These are phyloP conservation scores for Monilinia polystroma DNA, from an alignment of 2,329 filamentous ascomycete species.

Conservation along the genomic window DNA sequence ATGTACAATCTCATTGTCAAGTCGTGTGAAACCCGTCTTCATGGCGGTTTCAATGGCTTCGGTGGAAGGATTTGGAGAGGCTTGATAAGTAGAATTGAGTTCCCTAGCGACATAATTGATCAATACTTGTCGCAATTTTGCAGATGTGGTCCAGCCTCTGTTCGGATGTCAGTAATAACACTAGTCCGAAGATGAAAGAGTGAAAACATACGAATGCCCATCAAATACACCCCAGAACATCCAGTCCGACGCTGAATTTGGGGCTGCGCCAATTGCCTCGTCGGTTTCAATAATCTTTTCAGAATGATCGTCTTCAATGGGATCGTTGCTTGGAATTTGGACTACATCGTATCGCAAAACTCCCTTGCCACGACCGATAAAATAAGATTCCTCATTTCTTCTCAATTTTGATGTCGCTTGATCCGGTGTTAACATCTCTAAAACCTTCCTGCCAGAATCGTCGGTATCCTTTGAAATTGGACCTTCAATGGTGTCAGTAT, in stretches of 20 bases:
- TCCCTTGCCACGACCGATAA: conserved; percentile 83
- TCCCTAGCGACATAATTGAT: conserved; percentile 92
- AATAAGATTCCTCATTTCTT: conserved; percentile 86
- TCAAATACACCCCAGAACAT: conserved; percentile 99
- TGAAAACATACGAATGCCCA: conserved; percentile 74
- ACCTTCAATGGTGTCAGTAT: conserved; percentile 80
- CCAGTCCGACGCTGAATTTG: conserved; percentile 73
- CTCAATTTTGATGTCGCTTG: conserved; percentile 89
- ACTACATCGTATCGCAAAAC: conserved; percentile 94
- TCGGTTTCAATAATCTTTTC: conserved; percentile 93
- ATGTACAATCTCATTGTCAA: conserved; percentile 94
- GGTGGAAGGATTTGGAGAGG: conserved; percentile 66
- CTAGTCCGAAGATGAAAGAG: not conserved
- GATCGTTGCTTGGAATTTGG: conserved; percentile 92
- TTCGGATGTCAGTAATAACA: conserved; percentile 13
- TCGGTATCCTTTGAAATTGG: conserved; percentile 87
- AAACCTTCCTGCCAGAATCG: conserved; percentile 77
- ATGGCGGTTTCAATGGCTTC: conserved; percentile 88
- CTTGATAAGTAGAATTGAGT: conserved; percentile 87
- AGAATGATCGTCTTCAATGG: conserved; percentile 96
- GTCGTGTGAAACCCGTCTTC: conserved; percentile 81
- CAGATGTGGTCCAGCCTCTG: conserved; percentile 96
- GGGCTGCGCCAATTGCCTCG: conserved; percentile 49
- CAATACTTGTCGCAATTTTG: conserved; percentile 86
- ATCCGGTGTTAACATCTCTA: conserved; percentile 95